Evolutionary conservation across 805 yeast genomes (phyloP).

Genomic region (Yarrowia alimentaria): DNA sequence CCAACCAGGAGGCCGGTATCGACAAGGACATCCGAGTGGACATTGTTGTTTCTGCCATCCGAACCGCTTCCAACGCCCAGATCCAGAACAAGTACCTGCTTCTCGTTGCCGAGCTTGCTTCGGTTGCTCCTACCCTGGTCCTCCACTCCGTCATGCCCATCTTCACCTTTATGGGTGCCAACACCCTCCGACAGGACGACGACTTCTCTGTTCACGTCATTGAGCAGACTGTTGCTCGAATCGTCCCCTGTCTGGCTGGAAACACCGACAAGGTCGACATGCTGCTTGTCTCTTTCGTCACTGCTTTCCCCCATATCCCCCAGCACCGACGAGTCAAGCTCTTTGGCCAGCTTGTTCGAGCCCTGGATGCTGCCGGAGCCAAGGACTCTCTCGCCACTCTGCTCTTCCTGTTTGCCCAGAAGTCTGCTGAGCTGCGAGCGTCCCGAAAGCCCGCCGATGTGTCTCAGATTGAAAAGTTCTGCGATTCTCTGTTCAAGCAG

Average conservation of each 20-base stretch:
- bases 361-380: slow-evolving; percentile 55
- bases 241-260: slow-evolving; percentile 77
- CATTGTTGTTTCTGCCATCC: slow-evolving; percentile 82
- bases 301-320: slow-evolving; percentile 94
- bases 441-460: slow-evolving; percentile 49
- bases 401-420: slow-evolving; percentile 76
- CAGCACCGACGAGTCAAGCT: slow-evolving; percentile 90
- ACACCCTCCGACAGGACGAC: slow-evolving; percentile 93
- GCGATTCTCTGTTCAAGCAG: slow-evolving; percentile 46
- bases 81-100: slow-evolving; percentile 85
- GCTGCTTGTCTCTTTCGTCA: slow-evolving; percentile 80
- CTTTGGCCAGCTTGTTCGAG: slow-evolving; percentile 73
- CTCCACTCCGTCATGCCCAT: slow-evolving; percentile 99
- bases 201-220: slow-evolving; percentile 90
- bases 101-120: slow-evolving; percentile 83
- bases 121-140: slow-evolving; percentile 85
- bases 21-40: slow-evolving; percentile 65
- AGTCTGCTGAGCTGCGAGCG: slow-evolving; percentile 55
- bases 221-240: slow-evolving; percentile 84
- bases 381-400: slow-evolving; percentile 65
- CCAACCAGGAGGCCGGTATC: slow-evolving; percentile 55
- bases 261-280: slow-evolving; percentile 61
- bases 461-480: slow-evolving; percentile 13
- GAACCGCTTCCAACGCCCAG: slow-evolving; percentile 88
- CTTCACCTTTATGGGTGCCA: slow-evolving; percentile 98